These are phyloP conservation scores for Nitzschia putrida DNA, from an alignment of 108 stramenopile species.

Conservation along the genomic window DNA sequence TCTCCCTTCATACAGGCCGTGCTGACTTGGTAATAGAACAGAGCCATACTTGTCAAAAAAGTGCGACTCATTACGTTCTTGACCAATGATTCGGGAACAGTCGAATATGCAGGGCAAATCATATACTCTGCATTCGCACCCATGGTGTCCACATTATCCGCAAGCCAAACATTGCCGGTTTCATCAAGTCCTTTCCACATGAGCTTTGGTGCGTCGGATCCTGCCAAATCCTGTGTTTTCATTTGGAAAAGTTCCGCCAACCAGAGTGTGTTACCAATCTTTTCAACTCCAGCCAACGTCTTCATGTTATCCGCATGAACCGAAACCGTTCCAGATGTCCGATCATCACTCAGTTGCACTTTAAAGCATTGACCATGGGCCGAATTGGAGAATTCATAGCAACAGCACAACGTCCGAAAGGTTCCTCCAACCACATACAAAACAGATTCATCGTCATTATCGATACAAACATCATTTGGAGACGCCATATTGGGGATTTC, in stretches of 20 bases:
- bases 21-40: constrained; percentile 21
- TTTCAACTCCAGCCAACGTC: constrained; percentile 4
- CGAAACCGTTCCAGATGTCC: neutral
- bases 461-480: constrained; percentile 6
- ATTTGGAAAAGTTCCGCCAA: constrained; percentile 11
- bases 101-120: constrained; percentile 21
- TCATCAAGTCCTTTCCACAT: constrained; percentile 15
- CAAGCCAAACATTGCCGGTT: constrained; percentile 5
- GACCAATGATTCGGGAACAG: neutral
- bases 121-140: neutral
- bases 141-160: constrained; percentile 17
- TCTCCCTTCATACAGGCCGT: constrained; percentile 16
- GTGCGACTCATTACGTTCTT: constrained; percentile 10
- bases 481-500: constrained; percentile 2
- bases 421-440: constrained; percentile 17
- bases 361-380: constrained; percentile 6
- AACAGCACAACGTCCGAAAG: constrained; percentile 6
- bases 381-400: constrained; percentile 7
- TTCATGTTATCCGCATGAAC: neutral
- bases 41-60: neutral
- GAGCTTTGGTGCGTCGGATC: neutral
- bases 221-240: neutral
- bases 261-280: constrained; percentile 1
- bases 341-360: neutral
- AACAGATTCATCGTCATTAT: constrained; percentile 1